phyloP scores from a whole-genome alignment of 2,329 filamentous ascomycete species.

The Chaetomium sp. region DNA sequence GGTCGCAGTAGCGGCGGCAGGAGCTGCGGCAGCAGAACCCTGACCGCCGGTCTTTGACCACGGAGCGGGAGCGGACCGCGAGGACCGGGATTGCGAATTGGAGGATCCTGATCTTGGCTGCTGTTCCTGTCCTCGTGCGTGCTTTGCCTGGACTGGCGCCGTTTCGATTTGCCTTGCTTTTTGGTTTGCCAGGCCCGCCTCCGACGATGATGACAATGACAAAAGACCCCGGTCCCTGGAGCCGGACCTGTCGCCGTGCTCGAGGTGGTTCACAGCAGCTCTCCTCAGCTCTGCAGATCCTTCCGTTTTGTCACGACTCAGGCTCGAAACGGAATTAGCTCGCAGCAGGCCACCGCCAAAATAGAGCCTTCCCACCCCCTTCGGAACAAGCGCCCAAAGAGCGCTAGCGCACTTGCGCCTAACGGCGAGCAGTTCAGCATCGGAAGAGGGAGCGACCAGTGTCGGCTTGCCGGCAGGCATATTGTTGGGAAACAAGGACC shows the following conservation, averaged over 20 bases:
- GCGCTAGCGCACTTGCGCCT: conserved; percentile 61
- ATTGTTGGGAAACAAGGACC: conserved; percentile 81
- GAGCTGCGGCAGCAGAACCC: conserved; percentile 4
- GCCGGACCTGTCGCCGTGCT: background rate
- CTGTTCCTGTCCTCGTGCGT: conserved; percentile 2
- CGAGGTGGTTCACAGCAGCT: background rate
- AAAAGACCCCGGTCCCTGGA: background rate
- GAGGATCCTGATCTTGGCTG: conserved; percentile 3
- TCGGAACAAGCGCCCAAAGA: conserved; percentile 44
- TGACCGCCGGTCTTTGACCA: conserved; percentile 13
- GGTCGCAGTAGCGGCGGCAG: background rate
- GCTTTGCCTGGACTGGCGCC: conserved; percentile 1
- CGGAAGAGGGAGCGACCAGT: conserved; percentile 52
- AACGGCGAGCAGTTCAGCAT: conserved; percentile 54
- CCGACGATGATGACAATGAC: background rate
- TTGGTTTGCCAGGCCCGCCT: background rate
- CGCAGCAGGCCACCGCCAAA: conserved; percentile 33
- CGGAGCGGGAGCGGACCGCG: conserved; percentile 14
- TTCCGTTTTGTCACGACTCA: conserved; percentile 10
- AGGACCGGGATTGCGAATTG: conserved; percentile 2
- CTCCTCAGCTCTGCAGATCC: conserved; percentile 18
- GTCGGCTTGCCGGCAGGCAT: conserved; percentile 56
- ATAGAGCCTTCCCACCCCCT: conserved; percentile 43
- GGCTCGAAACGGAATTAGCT: conserved; percentile 7
- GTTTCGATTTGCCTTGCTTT: background rate